Base-by-base conservation (phyloP, 352 stramenopile species). In the Globisporangium paddicum region DNA sequence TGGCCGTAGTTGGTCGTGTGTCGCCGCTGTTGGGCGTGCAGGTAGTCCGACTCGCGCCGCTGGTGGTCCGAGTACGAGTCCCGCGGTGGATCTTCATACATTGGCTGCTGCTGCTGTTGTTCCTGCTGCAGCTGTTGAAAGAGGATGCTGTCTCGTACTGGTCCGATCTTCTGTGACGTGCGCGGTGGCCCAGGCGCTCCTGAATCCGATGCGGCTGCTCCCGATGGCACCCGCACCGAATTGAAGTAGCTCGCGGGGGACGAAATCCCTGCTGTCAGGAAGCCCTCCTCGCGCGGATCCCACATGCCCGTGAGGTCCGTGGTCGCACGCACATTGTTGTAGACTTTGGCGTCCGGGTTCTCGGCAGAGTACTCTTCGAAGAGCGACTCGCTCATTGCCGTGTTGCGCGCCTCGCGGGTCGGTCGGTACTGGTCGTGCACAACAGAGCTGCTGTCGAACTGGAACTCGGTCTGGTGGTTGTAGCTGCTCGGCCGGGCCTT, bases 351-450 rank as follows among this genome's bases (percentile, higher is more conserved):
- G 13, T 44, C 38, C 16, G 14, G 5, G 10, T 42, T 66, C 46
- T 79, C 66, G 18, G 74, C 73, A 3, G 70, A 75, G 30, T 74
- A 72, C 62, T 82, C 73, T n/a, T 82, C 67, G 47, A 76, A 74
- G 30, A 79, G 63, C 10, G 66, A 67, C 45, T 72, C 47, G 57
- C 70, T 63, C 55, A 13, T 5, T 13, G 63, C 75, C 34, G 34
- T 51, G 35, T 41, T 37, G 16, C 32, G 25, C 2, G 16, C 14
- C 25, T 41, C 47, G 19, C 46, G 19, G 25, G 37, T 58, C 21
- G 57, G 37, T 10, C 57, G 57, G 25, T 46, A 50, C 57, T 48
- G 38, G 14, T 49, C 37, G n/a, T n/a, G 23, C 34, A 38, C 34
- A 18, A 13, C 40, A 26, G 11, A 21, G 16, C 2, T 44, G 38